Evolutionary conservation across 2,329 filamentous ascomycete species (phyloP).

Genomic region (Furcasterigmium furcatum): DNA sequence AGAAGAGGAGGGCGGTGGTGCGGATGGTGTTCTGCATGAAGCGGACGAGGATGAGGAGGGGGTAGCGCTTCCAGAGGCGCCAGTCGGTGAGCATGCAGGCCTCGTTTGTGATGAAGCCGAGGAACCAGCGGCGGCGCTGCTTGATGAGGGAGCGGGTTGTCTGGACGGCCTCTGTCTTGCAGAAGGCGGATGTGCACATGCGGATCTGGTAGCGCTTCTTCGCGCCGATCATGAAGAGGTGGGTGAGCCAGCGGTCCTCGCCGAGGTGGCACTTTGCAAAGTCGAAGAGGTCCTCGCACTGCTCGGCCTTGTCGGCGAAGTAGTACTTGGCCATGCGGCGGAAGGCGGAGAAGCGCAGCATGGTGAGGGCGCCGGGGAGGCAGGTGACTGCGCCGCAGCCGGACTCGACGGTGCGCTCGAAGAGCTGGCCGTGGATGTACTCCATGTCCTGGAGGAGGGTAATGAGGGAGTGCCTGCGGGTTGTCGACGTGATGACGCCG

Average conservation of each 20-base stretch:
- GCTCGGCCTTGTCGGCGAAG: slow-evolving; percentile 94
- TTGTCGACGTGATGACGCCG: slow-evolving; percentile 93
- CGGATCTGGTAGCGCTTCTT: slow-evolving; percentile 93
- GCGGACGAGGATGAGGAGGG: slow-evolving; percentile 78
- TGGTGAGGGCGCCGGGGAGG: slow-evolving; percentile 90
- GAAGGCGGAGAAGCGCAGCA: slow-evolving; percentile 94
- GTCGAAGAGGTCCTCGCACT: slow-evolving; percentile 94
- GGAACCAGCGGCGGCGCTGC: slow-evolving; percentile 93
- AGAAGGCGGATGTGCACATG: slow-evolving; percentile 96
- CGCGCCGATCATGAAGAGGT: slow-evolving; percentile 97
- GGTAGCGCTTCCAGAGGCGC: slow-evolving; percentile 87
- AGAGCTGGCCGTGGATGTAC: slow-evolving; percentile 94
- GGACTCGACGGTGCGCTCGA: slow-evolving; percentile 93
- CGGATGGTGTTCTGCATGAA: slow-evolving; percentile 97
- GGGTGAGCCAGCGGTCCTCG: slow-evolving; percentile 94
- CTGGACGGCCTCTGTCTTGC: slow-evolving; percentile 96
- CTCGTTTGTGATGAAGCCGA: slow-evolving; percentile 97
- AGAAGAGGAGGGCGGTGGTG: slow-evolving; percentile 89
- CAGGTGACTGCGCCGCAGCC: slow-evolving; percentile 93
- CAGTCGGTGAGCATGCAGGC: slow-evolving; percentile 97
- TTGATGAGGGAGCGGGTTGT: slow-evolving; percentile 83
- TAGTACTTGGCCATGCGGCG: slow-evolving; percentile 97
- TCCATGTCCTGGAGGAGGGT: slow-evolving; percentile 97
- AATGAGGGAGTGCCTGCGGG: slow-evolving; percentile 81
- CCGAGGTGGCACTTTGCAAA: slow-evolving; percentile 94